These are phyloP conservation scores for Paramecium caudatum DNA, from an alignment of 73 alveolate genomes.

Conservation along the genomic window DNA sequence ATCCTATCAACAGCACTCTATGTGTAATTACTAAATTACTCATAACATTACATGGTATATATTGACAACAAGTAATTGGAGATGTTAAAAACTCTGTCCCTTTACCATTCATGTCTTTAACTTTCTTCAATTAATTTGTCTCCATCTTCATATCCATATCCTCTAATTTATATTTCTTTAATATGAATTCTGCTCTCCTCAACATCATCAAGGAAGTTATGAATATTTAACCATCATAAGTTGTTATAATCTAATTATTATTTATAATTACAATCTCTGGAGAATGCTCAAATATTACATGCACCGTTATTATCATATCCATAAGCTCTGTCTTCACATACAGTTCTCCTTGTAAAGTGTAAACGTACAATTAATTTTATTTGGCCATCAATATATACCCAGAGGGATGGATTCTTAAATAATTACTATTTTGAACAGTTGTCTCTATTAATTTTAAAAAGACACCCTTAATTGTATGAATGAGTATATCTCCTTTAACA, in stretches of 20 bases:
- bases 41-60: neutral
- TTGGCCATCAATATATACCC: slow-evolving; percentile 10
- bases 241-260: slow-evolving; percentile 17
- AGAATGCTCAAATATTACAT: neutral
- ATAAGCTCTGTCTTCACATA: slow-evolving; percentile 6
- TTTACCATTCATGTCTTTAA: slow-evolving; percentile 35
- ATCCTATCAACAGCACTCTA: slow-evolving; percentile 37
- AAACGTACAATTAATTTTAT: neutral
- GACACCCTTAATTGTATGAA: slow-evolving; percentile 29
- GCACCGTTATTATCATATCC: neutral
- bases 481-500: slow-evolving; percentile 28
- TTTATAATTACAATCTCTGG: slow-evolving; percentile 14
- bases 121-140: slow-evolving; percentile 18
- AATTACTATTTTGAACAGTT: neutral
- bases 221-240: slow-evolving; percentile 7
- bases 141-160: slow-evolving; percentile 55
- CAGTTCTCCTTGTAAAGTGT: slow-evolving; percentile 46
- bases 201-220: neutral
- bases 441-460: slow-evolving; percentile 29
- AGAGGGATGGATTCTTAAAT: slow-evolving; percentile 18
- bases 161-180: slow-evolving; percentile 23
- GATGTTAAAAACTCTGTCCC: neutral
- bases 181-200: neutral
- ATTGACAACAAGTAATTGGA: slow-evolving; percentile 2
- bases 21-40: neutral